These are phyloP conservation scores for Pichia sp. DNA, from an alignment of 1,139 yeast species.

Conservation along the genomic window DNA sequence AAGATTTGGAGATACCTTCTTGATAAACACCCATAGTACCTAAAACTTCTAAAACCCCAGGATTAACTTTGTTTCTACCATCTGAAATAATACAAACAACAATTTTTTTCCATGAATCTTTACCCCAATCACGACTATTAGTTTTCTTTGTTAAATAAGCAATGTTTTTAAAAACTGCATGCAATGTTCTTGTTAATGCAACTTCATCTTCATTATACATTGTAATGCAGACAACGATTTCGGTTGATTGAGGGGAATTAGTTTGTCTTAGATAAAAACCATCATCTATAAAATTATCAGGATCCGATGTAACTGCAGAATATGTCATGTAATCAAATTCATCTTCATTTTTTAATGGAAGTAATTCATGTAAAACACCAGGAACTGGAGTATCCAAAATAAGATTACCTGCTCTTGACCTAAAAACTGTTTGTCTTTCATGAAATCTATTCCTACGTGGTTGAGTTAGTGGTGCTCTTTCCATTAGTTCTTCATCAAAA, in stretches of 20 bases:
- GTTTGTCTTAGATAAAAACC: constrained; percentile 86
- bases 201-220: constrained; percentile 95
- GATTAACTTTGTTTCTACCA: constrained; percentile 82
- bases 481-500: constrained; percentile 13
- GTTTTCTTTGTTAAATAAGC: constrained; percentile 79
- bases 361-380: constrained; percentile 58
- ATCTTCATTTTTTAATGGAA: constrained; percentile 53
- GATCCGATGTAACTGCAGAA: constrained; percentile 88
- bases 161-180: constrained; percentile 86
- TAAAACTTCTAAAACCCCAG: constrained; percentile 74
- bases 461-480: constrained; percentile 23
- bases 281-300: constrained; percentile 69
- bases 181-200: constrained; percentile 85
- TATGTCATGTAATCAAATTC: constrained; percentile 94
- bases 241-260: constrained; percentile 76
- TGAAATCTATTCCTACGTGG: constrained; percentile 31
- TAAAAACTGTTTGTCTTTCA: constrained; percentile 29
- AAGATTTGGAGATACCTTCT: constrained; percentile 92
- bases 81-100: constrained; percentile 88
- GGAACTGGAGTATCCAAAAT: constrained; percentile 93
- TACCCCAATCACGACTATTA: constrained; percentile 86
- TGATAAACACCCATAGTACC: constrained; percentile 96
- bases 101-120: constrained; percentile 91
- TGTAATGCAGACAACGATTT: constrained; percentile 81
- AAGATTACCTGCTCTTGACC: constrained; percentile 37